A percentile compares a stretch with the other conserved stretches of the same genome.
These are phyloP conservation scores for Vanrija sp. DNA, from an alignment of 1,284 basidiomycete species.

Conservation along the genomic window DNA sequence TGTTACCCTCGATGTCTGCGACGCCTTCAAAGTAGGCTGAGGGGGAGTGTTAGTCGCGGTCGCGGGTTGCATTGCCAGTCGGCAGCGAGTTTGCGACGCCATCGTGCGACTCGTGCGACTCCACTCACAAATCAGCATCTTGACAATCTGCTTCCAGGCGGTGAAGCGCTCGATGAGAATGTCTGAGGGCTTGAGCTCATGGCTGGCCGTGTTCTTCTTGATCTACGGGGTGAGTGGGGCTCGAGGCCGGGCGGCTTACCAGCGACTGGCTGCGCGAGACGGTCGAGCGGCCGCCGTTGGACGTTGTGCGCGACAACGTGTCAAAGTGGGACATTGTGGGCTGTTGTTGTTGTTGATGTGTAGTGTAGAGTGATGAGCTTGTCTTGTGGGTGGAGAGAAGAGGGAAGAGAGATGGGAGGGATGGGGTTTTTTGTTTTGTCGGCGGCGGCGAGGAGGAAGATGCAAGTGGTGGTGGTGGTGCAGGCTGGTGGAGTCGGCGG, in stretches of 20 bases:
- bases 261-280: conserved; percentile 72
- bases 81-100: not conserved
- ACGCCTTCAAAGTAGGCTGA: conserved; percentile 64
- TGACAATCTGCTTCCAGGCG: conserved; percentile 72
- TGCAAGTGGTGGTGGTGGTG: no score
- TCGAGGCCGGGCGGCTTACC: conserved; percentile 29
- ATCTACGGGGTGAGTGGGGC: conserved; percentile 50
- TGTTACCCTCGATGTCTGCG: conserved; percentile 92
- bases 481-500: no score
- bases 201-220: conserved; percentile 81
- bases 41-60: not conserved
- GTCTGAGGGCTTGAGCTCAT: conserved; percentile 90
- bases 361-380: no score
- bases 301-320: conserved; percentile 56
- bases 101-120: not conserved
- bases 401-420: not conserved
- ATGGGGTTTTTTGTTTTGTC: no score
- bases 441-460: no score
- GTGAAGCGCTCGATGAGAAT: conserved; percentile 86
- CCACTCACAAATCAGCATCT: conserved; percentile 70
- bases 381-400: not conserved
- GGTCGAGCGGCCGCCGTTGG: conserved; percentile 59
- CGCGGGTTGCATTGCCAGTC: not conserved
- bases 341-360: not conserved
- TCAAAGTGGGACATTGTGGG: conserved; percentile 48